A percentile compares a stretch with the other conserved stretches of the same genome.
Evolutionary conservation across 371 early-diverging fungal species (phyloP).

Genomic region (Blakeslea trispora): DNA sequence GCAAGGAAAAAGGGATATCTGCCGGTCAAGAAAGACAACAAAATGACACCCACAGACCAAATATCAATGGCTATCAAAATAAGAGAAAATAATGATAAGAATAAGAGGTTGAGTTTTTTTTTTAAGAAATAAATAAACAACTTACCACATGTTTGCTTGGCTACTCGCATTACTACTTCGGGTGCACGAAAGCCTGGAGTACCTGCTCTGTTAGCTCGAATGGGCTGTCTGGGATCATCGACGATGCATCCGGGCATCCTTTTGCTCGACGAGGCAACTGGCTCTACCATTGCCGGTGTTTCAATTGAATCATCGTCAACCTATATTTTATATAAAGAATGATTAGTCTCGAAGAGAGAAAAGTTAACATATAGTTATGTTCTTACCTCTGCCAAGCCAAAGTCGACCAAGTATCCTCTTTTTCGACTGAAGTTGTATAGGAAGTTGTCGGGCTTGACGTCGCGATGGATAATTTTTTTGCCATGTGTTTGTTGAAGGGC

Average conservation of each 20-base stretch:
- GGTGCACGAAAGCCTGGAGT: slow-evolving; percentile 98
- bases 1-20: slow-evolving; percentile 93
- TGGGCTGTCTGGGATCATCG: slow-evolving; percentile 62
- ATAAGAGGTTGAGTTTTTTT: too few species aligned
- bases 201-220: slow-evolving; percentile 95
- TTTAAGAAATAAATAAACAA: too few species aligned
- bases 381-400: slow-evolving; percentile 99
- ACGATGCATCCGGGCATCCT: too few species aligned
- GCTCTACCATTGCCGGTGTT: too few species aligned
- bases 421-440: slow-evolving; percentile 71
- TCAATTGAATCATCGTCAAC: background rate
- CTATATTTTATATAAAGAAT: background rate
- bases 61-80: slow-evolving; percentile 80
- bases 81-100: too few species aligned
- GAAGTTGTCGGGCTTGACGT: slow-evolving; percentile 98
- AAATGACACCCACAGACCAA: slow-evolving; percentile 94
- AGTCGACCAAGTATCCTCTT: slow-evolving; percentile 93
- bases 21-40: slow-evolving; percentile 75
- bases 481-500: slow-evolving; percentile 77
- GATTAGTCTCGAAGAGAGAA: slow-evolving; percentile 34
- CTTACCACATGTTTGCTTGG: slow-evolving; percentile 10
- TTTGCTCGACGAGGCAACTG: too few species aligned
- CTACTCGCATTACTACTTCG: slow-evolving; percentile 61
- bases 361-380: too few species aligned
- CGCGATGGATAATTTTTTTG: slow-evolving; percentile 85